Base-by-base conservation (phyloP, 2,329 filamentous ascomycete species). In the Hypoxylon sp. region DNA sequence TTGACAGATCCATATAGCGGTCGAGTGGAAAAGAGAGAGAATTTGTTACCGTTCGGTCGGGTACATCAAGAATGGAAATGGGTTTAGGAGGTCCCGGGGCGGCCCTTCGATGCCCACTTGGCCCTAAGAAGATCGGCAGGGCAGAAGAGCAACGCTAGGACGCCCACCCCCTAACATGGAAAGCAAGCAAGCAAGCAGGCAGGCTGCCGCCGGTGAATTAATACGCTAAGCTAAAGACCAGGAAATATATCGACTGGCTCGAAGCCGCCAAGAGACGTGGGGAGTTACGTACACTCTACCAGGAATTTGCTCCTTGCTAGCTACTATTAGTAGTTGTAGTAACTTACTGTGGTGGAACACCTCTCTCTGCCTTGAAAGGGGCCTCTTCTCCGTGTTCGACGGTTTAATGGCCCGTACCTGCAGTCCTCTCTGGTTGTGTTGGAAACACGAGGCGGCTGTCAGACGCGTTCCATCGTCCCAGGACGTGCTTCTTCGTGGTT, bases 371-470 rank as follows among this genome's bases (percentile, higher is more conserved):
- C 51, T 43, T 38, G 55, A 51, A 58, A n/a, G n/a, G 38, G 51
- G 55, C 34, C 55, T 58, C 55, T 55, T 38, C 44, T 46, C 55
- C 55, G 55, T 47, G 29, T 46, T 26, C 31, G 46, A 5, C 44
- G 44, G 45, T 43, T 46, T 45, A 29, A 50, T 44, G 27, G 55
- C 42, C 43, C 46, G 52, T 51, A 59, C 50, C 57, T 57, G 53
- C 55, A 52, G 49, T 34, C 23, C 29, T 23, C 20, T 49, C 51
- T 45, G 43, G 48, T 35, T 52, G 50, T 47, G 35, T 52, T 56
- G 49, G 51, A 51, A n/a, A 59, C 58, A 59, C 55, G 52, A 61
- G 52, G 58, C 58, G 49, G 51, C 58, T 59, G 47, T 49, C 50
- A 50, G 32, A 50, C 51, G 51, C 30, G 51, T 61, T 55, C 51